A percentile compares a stretch with the other conserved stretches of the same genome.
Conservation (phyloP, 176 grass and related monocot genomes). For the Guadua angustifolia region DNA sequence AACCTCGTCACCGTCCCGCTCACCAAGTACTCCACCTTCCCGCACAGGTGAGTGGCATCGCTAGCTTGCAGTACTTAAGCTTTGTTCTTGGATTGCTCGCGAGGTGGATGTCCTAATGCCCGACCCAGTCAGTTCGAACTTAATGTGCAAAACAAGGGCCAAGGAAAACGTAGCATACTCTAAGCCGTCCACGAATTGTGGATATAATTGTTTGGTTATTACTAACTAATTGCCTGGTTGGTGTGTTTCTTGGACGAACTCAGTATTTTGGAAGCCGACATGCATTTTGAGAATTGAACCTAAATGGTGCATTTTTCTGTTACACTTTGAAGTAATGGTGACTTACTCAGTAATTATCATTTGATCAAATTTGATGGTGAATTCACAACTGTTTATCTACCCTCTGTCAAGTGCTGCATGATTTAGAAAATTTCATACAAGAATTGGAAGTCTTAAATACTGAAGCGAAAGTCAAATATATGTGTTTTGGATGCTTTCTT, state of each 20-base stretch:
- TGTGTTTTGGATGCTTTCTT: background rate
- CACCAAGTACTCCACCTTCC: slow-evolving; percentile 85
- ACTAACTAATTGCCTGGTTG: background rate
- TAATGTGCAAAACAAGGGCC: background rate
- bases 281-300: background rate
- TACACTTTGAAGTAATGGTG: background rate
- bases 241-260: background rate
- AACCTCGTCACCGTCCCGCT: slow-evolving; percentile 87
- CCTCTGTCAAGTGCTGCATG: too few species aligned
- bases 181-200: background rate
- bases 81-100: slow-evolving; percentile 24
- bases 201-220: background rate
- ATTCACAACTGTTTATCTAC: background rate
- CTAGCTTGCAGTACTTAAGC: background rate
- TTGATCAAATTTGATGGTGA: slow-evolving; percentile 3
- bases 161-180: background rate
- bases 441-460: slow-evolving; percentile 7
- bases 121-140: background rate
- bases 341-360: background rate
- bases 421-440: background rate
- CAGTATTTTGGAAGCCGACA: background rate
- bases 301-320: background rate
- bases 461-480: background rate
- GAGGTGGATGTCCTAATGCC: background rate
- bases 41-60: slow-evolving; percentile 69